Conservation (phyloP, 345 rosid species). For the Salix exigua region DNA sequence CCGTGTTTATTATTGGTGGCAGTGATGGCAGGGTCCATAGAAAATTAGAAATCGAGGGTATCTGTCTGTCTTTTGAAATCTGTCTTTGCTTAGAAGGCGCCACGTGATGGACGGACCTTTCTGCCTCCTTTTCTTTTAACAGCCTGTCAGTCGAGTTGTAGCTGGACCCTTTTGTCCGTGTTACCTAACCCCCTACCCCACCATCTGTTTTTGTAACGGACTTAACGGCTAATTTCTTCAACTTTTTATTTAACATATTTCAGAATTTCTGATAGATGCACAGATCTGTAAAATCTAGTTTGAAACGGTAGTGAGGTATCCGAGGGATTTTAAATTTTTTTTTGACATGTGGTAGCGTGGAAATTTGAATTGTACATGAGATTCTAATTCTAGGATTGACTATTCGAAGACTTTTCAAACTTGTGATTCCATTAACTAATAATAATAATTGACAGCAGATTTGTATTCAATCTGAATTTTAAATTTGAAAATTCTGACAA, state of each 20-base stretch:
- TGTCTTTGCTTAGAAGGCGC: background rate
- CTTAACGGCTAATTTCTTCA: background rate
- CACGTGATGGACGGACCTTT: background rate
- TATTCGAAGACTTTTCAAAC: too few relatives aligned
- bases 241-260: background rate
- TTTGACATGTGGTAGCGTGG: background rate
- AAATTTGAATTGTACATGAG: background rate
- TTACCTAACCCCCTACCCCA: background rate
- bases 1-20: too few relatives aligned
- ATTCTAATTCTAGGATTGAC: too few relatives aligned
- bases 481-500: too few relatives aligned
- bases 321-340: background rate
- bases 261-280: background rate
- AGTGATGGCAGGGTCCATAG: background rate
- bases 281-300: background rate
- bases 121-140: background rate
- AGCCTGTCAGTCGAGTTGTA: constrained; percentile 18
- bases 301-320: background rate
- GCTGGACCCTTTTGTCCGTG: background rate
- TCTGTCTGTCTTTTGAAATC: background rate
- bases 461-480: too few relatives aligned
- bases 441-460: too few relatives aligned
- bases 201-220: background rate
- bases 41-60: background rate
- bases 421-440: too few relatives aligned